A percentile compares a stretch with the other conserved stretches of the same genome.
phyloP scores from a whole-genome alignment of 805 yeast species.

The Candida andamanensis region DNA sequence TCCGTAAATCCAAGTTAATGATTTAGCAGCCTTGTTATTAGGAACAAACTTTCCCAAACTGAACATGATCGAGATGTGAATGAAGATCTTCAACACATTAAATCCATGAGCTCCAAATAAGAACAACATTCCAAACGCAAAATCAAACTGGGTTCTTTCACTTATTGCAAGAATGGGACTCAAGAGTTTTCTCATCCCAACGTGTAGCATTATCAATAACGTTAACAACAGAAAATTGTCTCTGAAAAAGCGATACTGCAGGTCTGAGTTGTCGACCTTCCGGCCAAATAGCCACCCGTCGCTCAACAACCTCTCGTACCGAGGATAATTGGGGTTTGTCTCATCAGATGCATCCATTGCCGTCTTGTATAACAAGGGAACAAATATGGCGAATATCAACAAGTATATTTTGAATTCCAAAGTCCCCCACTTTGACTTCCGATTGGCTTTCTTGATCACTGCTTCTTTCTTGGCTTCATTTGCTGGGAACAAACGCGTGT shows the following conservation, averaged over 20 bases:
- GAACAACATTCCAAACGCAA: slow-evolving; percentile 64
- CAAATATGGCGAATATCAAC: slow-evolving; percentile 56
- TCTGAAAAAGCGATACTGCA: slow-evolving; percentile 83
- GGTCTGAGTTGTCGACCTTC: slow-evolving; percentile 88
- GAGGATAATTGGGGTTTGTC: slow-evolving; percentile 65
- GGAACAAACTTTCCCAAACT: slow-evolving; percentile 37
- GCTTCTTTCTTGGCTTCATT: slow-evolving; percentile 27
- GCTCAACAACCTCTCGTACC: slow-evolving; percentile 55
- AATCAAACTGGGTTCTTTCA: slow-evolving; percentile 62
- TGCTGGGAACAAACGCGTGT: slow-evolving; percentile 44
- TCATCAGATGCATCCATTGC: slow-evolving; percentile 79
- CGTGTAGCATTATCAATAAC: slow-evolving; percentile 54
- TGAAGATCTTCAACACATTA: slow-evolving; percentile 55
- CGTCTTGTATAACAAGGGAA: slow-evolving; percentile 78
- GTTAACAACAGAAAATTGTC: slow-evolving; percentile 64
- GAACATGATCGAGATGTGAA: slow-evolving; percentile 55
- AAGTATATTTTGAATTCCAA: slow-evolving; percentile 69
- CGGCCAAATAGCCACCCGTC: slow-evolving; percentile 90
- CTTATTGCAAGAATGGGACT: slow-evolving; percentile 14
- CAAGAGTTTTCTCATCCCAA: slow-evolving; percentile 39
- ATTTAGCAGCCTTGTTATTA: slow-evolving; percentile 34
- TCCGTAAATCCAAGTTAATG: slow-evolving; percentile 71
- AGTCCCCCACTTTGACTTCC: slow-evolving; percentile 65
- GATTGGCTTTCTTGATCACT: slow-evolving; percentile 25
- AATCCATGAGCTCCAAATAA: slow-evolving; percentile 76